Conservation (phyloP, 2,329 filamentous ascomycete genomes). For the Alternaria novae-zelandiae region DNA sequence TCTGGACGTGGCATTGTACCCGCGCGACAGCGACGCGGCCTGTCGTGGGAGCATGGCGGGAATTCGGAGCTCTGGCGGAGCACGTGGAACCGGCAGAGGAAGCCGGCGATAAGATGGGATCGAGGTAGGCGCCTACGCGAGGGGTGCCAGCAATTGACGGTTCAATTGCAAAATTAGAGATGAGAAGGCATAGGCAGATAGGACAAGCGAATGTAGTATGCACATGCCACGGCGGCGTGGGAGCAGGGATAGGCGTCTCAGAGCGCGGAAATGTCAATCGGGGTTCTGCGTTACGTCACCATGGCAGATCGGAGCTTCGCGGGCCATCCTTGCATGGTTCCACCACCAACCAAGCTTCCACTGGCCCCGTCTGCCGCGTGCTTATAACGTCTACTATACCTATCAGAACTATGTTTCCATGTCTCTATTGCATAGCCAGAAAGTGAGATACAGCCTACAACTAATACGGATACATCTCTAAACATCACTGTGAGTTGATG, state of each 20-base stretch:
- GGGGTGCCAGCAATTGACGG: slow-evolving; percentile 13
- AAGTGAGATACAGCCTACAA: too few relatives aligned
- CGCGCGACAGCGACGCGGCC: slow-evolving; percentile 38
- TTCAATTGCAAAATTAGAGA: slow-evolving; percentile 6
- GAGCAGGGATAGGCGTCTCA: not conserved
- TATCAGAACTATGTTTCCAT: not conserved
- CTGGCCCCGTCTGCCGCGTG: slow-evolving; percentile 1
- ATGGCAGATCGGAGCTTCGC: not conserved
- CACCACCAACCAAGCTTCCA: slow-evolving; percentile 23
- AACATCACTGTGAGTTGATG: not conserved
- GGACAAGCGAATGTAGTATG: not conserved
- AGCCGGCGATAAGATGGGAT: not conserved
- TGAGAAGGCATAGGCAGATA: slow-evolving; percentile 1
- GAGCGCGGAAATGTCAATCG: slow-evolving; percentile 25
- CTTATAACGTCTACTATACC: not conserved
- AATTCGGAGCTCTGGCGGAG: slow-evolving; percentile 2
- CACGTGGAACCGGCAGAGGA: slow-evolving; percentile 8
- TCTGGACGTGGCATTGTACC: slow-evolving; percentile 26
- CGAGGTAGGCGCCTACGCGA: not conserved
- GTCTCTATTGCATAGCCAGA: not conserved
- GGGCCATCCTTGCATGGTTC: slow-evolving; percentile 4
- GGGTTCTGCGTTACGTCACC: slow-evolving; percentile 24
- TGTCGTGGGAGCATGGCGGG: slow-evolving; percentile 40
- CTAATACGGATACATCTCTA: too few relatives aligned
- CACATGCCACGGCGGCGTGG: not conserved